Percentiles rank a stretch among this genome's conserved stretches.
Evolutionary conservation across 1,284 basidiomycete species (phyloP).

Genomic region (Ceratobasidium sp.): DNA sequence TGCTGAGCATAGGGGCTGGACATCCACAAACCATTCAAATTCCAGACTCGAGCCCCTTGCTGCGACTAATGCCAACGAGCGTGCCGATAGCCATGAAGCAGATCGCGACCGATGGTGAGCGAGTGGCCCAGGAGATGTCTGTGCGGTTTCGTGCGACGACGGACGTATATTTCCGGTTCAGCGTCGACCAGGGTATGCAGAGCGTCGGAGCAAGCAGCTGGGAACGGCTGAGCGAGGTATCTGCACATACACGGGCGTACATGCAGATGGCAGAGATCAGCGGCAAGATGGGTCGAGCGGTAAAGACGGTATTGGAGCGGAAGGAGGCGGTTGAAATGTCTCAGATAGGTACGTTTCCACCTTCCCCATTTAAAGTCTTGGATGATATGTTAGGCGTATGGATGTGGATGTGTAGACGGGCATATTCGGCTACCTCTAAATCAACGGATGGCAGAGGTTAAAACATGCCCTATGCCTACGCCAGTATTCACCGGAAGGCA

Average conservation of each 20-base stretch:
- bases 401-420: too few species aligned
- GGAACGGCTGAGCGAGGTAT: neutral
- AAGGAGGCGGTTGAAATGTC: too few species aligned
- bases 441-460: too few species aligned
- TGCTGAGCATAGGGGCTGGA: neutral
- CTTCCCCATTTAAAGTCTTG: too few species aligned
- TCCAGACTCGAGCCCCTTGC: neutral
- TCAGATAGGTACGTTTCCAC: too few species aligned
- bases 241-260: neutral
- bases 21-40: neutral
- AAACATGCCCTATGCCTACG: constrained; percentile 3
- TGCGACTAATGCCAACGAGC: neutral
- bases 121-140: constrained; percentile 7
- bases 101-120: neutral
- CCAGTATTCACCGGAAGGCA: neutral
- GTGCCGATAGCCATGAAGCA: neutral
- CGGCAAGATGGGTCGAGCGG: neutral
- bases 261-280: neutral
- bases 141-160: neutral
- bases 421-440: too few species aligned
- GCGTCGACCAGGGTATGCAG: constrained; percentile 16
- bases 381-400: too few species aligned
- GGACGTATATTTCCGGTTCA: constrained; percentile 12
- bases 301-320: neutral
- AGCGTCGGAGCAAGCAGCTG: neutral